phyloP scores from a whole-genome alignment of 1,139 yeast species.

The Debaryomyces psychrophilus region DNA sequence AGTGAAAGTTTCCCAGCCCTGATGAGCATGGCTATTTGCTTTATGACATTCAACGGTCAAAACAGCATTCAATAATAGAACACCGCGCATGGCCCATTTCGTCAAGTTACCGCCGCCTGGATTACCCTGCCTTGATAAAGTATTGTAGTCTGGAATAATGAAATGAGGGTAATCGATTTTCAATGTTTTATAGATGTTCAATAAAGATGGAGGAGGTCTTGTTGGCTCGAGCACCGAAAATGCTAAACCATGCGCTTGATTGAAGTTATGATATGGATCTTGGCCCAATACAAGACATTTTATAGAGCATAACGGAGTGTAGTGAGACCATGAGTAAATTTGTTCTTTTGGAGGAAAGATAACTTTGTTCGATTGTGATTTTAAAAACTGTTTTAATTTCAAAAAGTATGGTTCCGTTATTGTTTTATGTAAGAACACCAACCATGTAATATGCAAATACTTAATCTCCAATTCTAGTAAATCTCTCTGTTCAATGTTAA shows the following conservation, averaged over 20 bases:
- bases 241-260: slow-evolving; percentile 97
- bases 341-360: slow-evolving; percentile 79
- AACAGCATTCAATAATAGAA: slow-evolving; percentile 82
- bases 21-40: slow-evolving; percentile 88
- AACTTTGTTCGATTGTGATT: slow-evolving; percentile 37
- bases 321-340: slow-evolving; percentile 91
- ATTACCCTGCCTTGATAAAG: slow-evolving; percentile 26
- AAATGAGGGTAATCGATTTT: slow-evolving; percentile 75
- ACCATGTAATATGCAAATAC: slow-evolving; percentile 79
- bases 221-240: slow-evolving; percentile 85
- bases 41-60: slow-evolving; percentile 91
- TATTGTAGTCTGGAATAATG: slow-evolving; percentile 51
- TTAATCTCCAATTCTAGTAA: slow-evolving; percentile 69
- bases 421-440: slow-evolving; percentile 66
- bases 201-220: slow-evolving; percentile 88
- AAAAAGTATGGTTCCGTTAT: slow-evolving; percentile 85
- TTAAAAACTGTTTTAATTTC: slow-evolving; percentile 64
- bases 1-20: slow-evolving; percentile 95
- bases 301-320: slow-evolving; percentile 75
- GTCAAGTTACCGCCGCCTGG: slow-evolving; percentile 69
- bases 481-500: slow-evolving; percentile 54
- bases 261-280: slow-evolving; percentile 91
- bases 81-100: slow-evolving; percentile 89
- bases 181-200: slow-evolving; percentile 83
- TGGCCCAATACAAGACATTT: slow-evolving; percentile 89